phyloP scores from a whole-genome alignment of 2,329 filamentous ascomycete genomes.

The Immersiporthe knoxdaviesiana region DNA sequence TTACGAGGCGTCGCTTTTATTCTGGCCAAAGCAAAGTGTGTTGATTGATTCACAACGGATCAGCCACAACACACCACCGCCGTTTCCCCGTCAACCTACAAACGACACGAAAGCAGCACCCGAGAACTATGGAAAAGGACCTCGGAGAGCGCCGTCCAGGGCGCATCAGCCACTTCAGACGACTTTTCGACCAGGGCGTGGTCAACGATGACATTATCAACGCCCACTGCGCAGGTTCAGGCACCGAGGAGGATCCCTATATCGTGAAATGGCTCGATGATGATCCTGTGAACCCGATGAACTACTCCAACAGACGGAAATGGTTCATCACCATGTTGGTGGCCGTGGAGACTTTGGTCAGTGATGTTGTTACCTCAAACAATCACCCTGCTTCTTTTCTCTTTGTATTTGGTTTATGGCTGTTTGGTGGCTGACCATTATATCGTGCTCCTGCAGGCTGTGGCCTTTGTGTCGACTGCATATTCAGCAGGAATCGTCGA shows the following conservation, averaged over 20 bases:
- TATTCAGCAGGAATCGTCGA: conserved; percentile 58
- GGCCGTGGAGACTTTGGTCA: conserved; percentile 21
- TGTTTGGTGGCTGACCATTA: not conserved
- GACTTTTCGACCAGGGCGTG: conserved; percentile 1
- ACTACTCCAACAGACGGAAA: conserved; percentile 36
- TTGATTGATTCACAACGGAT: too few species aligned
- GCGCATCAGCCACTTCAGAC: conserved; percentile 20
- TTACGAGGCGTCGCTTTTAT: not conserved
- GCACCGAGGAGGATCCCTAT: conserved; percentile 58
- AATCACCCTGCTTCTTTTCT: too few species aligned
- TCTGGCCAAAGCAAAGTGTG: too few species aligned
- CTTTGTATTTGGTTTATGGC: not conserved
- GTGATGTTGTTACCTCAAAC: not conserved
- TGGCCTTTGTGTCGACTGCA: conserved; percentile 68
- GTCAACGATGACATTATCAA: conserved; percentile 21
- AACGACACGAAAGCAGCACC: not conserved
- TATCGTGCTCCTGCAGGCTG: conserved; percentile 37
- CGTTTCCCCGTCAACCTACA: not conserved
- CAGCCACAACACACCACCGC: not conserved
- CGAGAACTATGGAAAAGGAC: conserved; percentile 12
- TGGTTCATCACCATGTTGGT: conserved; percentile 28
- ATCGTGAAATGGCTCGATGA: conserved; percentile 54
- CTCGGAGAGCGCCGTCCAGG: conserved; percentile 1
- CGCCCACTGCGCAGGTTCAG: conserved; percentile 45
- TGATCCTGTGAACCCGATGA: conserved; percentile 59